phyloP scores from a whole-genome alignment of 2,329 filamentous ascomycete species.

The Niveomyces coronatus region DNA sequence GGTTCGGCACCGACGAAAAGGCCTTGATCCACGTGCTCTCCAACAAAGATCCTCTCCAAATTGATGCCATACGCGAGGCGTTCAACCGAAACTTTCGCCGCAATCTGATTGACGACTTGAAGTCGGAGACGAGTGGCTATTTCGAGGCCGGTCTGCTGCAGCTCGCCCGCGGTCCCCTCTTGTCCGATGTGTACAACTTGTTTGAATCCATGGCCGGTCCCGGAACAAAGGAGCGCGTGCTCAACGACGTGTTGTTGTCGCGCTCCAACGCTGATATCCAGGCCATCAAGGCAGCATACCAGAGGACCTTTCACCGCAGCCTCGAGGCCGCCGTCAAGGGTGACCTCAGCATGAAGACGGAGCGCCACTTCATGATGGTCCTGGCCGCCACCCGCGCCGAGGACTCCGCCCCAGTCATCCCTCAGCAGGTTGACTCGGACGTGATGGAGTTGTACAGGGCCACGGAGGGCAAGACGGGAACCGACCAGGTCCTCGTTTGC shows the following conservation, averaged over 20 bases:
- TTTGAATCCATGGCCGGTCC: slow-evolving; percentile 63
- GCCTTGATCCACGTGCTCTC: slow-evolving; percentile 60
- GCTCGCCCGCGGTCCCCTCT: slow-evolving; percentile 67
- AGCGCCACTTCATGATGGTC: slow-evolving; percentile 75
- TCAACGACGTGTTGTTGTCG: slow-evolving; percentile 78
- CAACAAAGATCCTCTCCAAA: slow-evolving; percentile 67
- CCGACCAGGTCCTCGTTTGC: slow-evolving; percentile 69
- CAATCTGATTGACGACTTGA: slow-evolving; percentile 63
- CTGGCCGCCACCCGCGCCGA: slow-evolving; percentile 65
- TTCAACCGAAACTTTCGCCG: slow-evolving; percentile 57
- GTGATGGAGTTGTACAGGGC: slow-evolving; percentile 68
- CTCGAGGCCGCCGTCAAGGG: slow-evolving; percentile 64
- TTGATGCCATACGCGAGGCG: slow-evolving; percentile 55
- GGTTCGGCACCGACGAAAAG: slow-evolving; percentile 82
- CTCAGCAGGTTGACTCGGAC: slow-evolving; percentile 63
- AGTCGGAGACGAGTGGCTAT: slow-evolving; percentile 65
- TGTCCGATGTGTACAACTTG: slow-evolving; percentile 62
- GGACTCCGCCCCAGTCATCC: slow-evolving; percentile 64
- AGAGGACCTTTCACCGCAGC: slow-evolving; percentile 51
- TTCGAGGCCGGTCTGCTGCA: slow-evolving; percentile 67
- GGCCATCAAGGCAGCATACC: slow-evolving; percentile 75
- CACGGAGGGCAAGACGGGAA: slow-evolving; percentile 61
- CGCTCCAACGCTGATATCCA: slow-evolving; percentile 79
- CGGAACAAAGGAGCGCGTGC: slow-evolving; percentile 75
- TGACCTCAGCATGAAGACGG: slow-evolving; percentile 79